phyloP scores from a whole-genome alignment of 2,329 filamentous ascomycete genomes.

The Pezicula neosporulosa region DNA sequence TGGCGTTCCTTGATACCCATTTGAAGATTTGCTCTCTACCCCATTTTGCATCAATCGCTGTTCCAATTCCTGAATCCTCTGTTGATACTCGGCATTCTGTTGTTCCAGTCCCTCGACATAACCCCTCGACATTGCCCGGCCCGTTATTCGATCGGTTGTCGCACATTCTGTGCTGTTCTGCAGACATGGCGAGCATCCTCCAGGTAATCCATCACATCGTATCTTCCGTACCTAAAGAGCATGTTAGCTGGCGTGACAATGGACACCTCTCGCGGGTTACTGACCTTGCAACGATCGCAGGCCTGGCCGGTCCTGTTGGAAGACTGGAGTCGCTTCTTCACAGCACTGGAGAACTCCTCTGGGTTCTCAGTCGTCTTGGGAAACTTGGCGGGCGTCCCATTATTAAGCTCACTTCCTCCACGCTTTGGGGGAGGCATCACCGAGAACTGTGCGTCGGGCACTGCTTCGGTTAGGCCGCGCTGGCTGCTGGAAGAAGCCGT shows the following conservation, averaged over 20 bases:
- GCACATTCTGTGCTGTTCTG: conserved; percentile 72
- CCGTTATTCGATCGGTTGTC: conserved; percentile 84
- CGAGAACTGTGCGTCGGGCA: neutral
- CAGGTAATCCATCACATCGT: conserved; percentile 75
- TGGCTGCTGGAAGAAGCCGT: conserved; percentile 20
- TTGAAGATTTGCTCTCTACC: conserved; percentile 51
- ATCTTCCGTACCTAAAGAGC: conserved; percentile 73
- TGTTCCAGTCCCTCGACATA: conserved; percentile 75
- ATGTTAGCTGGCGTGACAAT: conserved; percentile 3
- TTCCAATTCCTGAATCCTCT: conserved; percentile 66
- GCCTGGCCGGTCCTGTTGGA: conserved; percentile 73
- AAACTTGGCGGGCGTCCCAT: conserved; percentile 15
- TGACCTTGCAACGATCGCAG: conserved; percentile 83
- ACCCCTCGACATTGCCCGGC: conserved; percentile 73
- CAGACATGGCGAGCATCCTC: conserved; percentile 79
- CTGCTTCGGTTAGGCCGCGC: conserved; percentile 4
- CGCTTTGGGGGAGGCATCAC: conserved; percentile 24
- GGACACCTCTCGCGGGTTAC: conserved; percentile 13
- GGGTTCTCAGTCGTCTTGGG: conserved; percentile 23
- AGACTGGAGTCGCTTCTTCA: conserved; percentile 49
- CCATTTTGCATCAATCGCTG: conserved; percentile 58
- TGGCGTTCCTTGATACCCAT: conserved; percentile 23
- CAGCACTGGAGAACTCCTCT: conserved; percentile 32
- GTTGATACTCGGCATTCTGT: conserved; percentile 64
- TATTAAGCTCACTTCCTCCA: conserved; percentile 15